Percentiles rank a stretch among this genome's conserved stretches.
Conservation (phyloP, 768 basidiomycete species). For the Suillus hirtellus region DNA sequence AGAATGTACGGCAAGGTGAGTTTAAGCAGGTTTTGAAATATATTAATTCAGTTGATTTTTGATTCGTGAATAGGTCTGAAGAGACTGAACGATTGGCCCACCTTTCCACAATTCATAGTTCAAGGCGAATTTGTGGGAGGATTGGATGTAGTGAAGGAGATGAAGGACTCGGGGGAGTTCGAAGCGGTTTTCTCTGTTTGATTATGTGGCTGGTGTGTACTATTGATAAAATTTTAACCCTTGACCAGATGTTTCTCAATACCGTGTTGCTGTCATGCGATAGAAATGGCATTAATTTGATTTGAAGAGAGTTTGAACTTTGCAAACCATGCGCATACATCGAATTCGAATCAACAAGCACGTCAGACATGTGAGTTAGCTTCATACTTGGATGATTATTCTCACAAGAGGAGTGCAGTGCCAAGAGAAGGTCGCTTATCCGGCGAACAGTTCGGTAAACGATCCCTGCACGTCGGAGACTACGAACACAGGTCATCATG, state of each 20-base stretch:
- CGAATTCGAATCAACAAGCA: neutral
- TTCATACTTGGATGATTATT: neutral
- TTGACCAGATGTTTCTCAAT: neutral
- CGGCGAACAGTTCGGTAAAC: neutral
- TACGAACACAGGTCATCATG: neutral
- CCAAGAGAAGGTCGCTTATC: neutral
- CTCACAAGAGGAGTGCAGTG: neutral
- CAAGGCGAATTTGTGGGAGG: constrained; percentile 96
- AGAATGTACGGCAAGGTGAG: constrained; percentile 77
- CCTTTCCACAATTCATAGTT: constrained; percentile 82
- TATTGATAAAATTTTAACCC: neutral
- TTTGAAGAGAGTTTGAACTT: constrained; percentile 2
- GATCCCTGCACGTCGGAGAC: neutral
- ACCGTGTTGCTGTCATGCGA: neutral
- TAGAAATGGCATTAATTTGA: neutral
- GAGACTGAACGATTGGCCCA: constrained; percentile 87
- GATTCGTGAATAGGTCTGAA: constrained; percentile 52
- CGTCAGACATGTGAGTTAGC: constrained; percentile 1
- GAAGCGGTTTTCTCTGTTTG: constrained; percentile 37
- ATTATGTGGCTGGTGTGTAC: neutral
- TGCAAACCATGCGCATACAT: neutral
- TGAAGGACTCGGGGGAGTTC: constrained; percentile 81
- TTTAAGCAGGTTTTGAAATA: constrained; percentile 10
- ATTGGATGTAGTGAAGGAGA: constrained; percentile 88
- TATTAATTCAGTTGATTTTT: neutral